Conservation (phyloP, 129 eudicot genomes). For the Artemisia argyi region DNA sequence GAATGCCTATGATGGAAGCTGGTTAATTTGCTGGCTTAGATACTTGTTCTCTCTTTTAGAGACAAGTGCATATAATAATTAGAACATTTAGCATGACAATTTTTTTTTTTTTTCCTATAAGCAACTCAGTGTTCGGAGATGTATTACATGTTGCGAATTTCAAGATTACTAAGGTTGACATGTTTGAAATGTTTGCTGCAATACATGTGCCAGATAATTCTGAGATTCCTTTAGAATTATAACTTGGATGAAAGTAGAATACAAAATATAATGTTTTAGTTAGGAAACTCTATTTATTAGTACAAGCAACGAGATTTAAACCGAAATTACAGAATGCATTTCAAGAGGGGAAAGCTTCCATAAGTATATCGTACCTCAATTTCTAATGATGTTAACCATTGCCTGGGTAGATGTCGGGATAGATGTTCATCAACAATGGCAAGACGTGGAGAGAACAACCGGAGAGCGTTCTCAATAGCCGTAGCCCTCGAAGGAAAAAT, state of each 20-base stretch:
- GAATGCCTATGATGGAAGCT: no score
- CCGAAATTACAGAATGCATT: no score
- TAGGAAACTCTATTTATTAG: background rate
- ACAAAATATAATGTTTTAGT: background rate
- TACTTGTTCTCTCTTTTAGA: no score
- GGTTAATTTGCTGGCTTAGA: no score
- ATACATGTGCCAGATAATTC: no score
- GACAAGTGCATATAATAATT: no score
- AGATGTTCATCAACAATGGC: conserved; percentile 96
- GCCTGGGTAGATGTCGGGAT: conserved; percentile 69
- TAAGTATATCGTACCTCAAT: conserved; percentile 59
- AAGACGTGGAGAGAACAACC: conserved; percentile 84
- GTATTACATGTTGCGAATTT: background rate
- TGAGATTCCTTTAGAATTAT: background rate
- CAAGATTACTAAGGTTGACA: background rate
- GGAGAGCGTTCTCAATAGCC: conserved; percentile 87
- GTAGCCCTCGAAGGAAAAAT: conserved; percentile 96
- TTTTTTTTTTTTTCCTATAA: no score
- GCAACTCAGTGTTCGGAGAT: background rate
- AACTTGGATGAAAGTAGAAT: background rate
- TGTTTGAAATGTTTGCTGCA: background rate
- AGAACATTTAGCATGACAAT: no score
- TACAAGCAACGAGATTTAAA: no score
- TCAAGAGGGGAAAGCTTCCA: background rate
- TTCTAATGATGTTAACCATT: conserved; percentile 85